Evolutionary conservation across 768 basidiomycete species (phyloP).

Genomic region (Mycena kentingensis): DNA sequence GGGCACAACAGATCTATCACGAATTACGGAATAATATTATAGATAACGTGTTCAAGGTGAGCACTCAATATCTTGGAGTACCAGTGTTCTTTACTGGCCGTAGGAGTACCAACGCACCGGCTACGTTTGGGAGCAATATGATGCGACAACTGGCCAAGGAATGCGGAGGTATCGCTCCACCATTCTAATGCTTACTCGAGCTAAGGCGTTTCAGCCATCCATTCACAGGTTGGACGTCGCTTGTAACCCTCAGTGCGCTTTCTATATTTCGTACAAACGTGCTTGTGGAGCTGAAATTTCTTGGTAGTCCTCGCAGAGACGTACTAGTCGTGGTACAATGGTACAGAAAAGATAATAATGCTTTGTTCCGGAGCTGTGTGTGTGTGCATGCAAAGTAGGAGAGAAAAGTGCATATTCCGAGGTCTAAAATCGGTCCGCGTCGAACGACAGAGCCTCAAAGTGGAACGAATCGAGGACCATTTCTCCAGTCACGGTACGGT

Average conservation of each 20-base stretch:
- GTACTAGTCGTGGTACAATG: constrained; percentile 25
- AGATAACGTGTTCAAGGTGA: constrained; percentile 71
- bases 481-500: constrained; percentile 34
- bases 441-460: constrained; percentile 71
- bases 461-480: constrained; percentile 73
- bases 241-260: constrained; percentile 81
- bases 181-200: constrained; percentile 2
- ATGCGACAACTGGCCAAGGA: constrained; percentile 81
- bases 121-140: constrained; percentile 98
- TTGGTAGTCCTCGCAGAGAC: constrained; percentile 32
- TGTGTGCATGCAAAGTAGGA: constrained; percentile 7
- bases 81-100: background rate
- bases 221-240: constrained; percentile 96
- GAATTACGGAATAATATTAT: constrained; percentile 83
- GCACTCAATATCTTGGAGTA: background rate
- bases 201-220: constrained; percentile 64
- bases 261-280: background rate
- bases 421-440: constrained; percentile 54
- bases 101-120: constrained; percentile 92
- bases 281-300: background rate
- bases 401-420: constrained; percentile 4
- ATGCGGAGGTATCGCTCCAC: constrained; percentile 62
- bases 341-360: constrained; percentile 18
- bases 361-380: constrained; percentile 12
- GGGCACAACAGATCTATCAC: constrained; percentile 75